phyloP scores from a whole-genome alignment of 768 basidiomycete species.

The Psilocybe cyanescens region DNA sequence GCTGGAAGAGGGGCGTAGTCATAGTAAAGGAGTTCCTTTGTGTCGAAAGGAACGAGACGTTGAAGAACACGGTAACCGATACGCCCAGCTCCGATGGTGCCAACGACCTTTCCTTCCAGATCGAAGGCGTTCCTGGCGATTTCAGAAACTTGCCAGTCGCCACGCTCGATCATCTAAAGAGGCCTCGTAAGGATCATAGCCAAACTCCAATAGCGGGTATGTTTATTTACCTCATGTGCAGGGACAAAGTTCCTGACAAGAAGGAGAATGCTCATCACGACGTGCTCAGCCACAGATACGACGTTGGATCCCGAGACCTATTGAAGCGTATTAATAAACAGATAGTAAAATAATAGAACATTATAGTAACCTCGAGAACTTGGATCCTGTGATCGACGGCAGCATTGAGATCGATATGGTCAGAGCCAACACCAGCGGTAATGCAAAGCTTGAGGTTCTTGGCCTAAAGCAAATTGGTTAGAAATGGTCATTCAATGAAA shows the following conservation, averaged over 20 bases:
- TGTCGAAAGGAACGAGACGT: constrained; percentile 80
- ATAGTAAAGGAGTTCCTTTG: constrained; percentile 90
- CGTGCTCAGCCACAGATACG: constrained; percentile 90
- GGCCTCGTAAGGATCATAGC: neutral
- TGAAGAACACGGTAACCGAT: constrained; percentile 90
- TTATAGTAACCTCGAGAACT: constrained; percentile 61
- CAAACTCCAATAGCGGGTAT: neutral
- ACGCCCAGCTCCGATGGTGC: constrained; percentile 80
- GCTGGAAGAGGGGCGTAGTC: constrained; percentile 78
- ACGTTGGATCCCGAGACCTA: constrained; percentile 89
- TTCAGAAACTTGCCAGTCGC: constrained; percentile 87
- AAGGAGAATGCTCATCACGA: constrained; percentile 87
- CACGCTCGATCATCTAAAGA: constrained; percentile 73
- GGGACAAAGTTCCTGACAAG: constrained; percentile 91
- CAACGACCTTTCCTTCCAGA: constrained; percentile 89
- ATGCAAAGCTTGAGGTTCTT: constrained; percentile 89
- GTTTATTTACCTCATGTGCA: constrained; percentile 68
- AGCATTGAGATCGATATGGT: constrained; percentile 89
- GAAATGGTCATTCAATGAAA: neutral
- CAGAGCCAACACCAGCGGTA: constrained; percentile 91
- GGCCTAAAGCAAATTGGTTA: constrained; percentile 47
- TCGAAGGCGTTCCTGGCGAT: constrained; percentile 86
- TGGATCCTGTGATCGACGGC: constrained; percentile 81
- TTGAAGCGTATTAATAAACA: constrained; percentile 11
- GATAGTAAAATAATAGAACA: neutral